Evolutionary conservation across 257 asterid genomes (phyloP).

Genomic region (Prunella vulgaris): DNA sequence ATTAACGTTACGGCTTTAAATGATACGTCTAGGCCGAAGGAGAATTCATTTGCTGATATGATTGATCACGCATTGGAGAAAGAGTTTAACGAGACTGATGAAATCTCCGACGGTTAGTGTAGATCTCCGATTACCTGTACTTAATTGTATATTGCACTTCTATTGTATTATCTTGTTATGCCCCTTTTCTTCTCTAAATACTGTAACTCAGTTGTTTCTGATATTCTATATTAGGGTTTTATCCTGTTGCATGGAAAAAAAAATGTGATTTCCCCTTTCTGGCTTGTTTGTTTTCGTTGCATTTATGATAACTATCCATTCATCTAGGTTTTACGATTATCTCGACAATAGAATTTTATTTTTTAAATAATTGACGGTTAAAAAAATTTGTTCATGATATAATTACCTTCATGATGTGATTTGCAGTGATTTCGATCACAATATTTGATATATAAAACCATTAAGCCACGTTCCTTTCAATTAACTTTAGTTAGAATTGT

Average conservation of each 20-base stretch:
- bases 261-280: not conserved
- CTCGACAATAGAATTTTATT: not conserved
- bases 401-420: not conserved
- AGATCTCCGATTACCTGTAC: conserved; percentile 22
- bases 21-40: conserved; percentile 38
- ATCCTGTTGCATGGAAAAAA: conserved; percentile 11
- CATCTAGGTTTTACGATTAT: not conserved
- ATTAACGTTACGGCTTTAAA: conserved; percentile 28
- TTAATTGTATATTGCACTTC: conserved; percentile 9
- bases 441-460: not conserved
- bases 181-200: not conserved
- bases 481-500: not conserved
- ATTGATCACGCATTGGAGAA: conserved; percentile 67
- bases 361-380: not conserved
- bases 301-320: conserved; percentile 4
- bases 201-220: not conserved
- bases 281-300: conserved; percentile 11
- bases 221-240: not conserved
- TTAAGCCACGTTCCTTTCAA: not conserved
- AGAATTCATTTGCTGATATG: conserved; percentile 49
- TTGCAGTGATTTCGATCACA: not conserved
- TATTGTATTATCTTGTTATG: not conserved
- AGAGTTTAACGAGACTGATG: conserved; percentile 75
- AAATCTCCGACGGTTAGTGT: conserved; percentile 56
- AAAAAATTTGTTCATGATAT: not conserved